Evolutionary conservation across 108 stramenopile species (phyloP).

Genomic region (Aureococcus anophagefferens): DNA sequence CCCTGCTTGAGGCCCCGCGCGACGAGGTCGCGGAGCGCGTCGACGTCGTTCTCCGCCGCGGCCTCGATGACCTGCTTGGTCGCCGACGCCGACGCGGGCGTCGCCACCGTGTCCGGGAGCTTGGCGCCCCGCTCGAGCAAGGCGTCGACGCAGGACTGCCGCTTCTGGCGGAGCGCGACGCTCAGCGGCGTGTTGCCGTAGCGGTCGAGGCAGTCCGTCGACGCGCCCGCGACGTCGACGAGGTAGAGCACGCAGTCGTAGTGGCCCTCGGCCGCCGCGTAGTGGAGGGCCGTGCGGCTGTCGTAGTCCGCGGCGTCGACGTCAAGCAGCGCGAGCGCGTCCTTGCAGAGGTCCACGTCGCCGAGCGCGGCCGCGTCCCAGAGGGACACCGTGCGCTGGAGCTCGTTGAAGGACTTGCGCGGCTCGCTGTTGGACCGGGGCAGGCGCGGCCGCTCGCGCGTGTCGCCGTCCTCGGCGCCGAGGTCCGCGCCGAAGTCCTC

Average conservation of each 20-base stretch:
- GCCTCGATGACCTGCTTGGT: not conserved
- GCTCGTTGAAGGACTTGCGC: too few species aligned
- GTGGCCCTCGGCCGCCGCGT: slow-evolving; percentile 71
- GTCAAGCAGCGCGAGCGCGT: not conserved
- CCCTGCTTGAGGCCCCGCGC: too few species aligned
- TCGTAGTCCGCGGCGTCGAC: slow-evolving; percentile 22
- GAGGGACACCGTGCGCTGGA: too few species aligned
- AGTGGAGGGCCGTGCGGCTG: slow-evolving; percentile 70
- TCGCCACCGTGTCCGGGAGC: too few species aligned
- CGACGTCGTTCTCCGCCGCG: not conserved
- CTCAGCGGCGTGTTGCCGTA: not conserved
- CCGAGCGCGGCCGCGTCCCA: not conserved
- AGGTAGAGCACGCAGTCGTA: slow-evolving; percentile 48
- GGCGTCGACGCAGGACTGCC: too few species aligned
- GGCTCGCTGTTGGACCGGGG: too few species aligned
- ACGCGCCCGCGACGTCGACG: slow-evolving; percentile 41
- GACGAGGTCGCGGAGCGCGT: too few species aligned
- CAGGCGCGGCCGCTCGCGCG: too few species aligned
- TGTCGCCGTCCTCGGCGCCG: slow-evolving; percentile 5
- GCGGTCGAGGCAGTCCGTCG: slow-evolving; percentile 62
- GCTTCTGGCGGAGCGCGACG: too few species aligned
- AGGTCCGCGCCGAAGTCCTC: slow-evolving; percentile 20
- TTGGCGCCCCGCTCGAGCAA: too few species aligned
- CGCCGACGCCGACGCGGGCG: too few species aligned
- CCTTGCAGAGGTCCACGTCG: not conserved